Percentiles rank a stretch among this genome's conserved stretches.
phyloP scores from a whole-genome alignment of 1,284 basidiomycete species.

The Cystobasidium slooffiae region DNA sequence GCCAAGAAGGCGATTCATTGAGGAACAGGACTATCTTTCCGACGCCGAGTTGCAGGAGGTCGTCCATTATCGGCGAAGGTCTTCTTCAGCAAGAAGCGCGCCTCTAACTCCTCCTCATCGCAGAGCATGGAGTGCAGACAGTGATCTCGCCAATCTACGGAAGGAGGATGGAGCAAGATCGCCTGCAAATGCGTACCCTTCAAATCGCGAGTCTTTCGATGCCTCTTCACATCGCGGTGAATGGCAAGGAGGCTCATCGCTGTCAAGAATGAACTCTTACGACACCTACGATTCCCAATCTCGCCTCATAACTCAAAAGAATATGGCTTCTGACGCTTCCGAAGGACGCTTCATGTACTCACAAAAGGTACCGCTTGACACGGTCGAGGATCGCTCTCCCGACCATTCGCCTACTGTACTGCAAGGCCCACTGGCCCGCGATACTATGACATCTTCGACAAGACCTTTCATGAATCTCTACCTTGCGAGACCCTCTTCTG shows the following conservation, averaged over 20 bases:
- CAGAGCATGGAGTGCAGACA: conserved; percentile 25
- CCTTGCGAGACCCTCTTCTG: not conserved
- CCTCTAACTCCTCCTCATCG: conserved; percentile 15
- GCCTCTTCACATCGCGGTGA: not conserved
- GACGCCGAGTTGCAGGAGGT: conserved; percentile 11
- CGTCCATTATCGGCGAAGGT: not conserved
- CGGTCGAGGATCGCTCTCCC: not conserved
- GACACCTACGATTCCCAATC: conserved; percentile 25
- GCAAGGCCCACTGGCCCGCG: not conserved
- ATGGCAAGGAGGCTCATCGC: conserved; percentile 12
- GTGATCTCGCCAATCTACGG: not conserved
- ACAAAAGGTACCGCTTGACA: not conserved
- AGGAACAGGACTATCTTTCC: not conserved
- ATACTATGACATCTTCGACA: not conserved
- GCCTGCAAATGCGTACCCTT: not conserved
- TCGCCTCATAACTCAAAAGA: not conserved
- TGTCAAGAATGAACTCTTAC: conserved; percentile 8
- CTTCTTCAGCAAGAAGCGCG: not conserved
- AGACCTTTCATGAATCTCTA: conserved; percentile 15
- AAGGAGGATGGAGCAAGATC: not conserved
- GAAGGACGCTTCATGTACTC: not conserved
- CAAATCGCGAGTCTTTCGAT: conserved; percentile 7
- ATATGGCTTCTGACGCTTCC: not conserved
- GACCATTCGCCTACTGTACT: not conserved
- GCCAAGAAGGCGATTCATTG: not conserved